Evolutionary conservation across 139 green algal genomes (phyloP), one percentile per base, ranked within the genome.

Genomic region (Chlamydomonas eustigma): DNA sequence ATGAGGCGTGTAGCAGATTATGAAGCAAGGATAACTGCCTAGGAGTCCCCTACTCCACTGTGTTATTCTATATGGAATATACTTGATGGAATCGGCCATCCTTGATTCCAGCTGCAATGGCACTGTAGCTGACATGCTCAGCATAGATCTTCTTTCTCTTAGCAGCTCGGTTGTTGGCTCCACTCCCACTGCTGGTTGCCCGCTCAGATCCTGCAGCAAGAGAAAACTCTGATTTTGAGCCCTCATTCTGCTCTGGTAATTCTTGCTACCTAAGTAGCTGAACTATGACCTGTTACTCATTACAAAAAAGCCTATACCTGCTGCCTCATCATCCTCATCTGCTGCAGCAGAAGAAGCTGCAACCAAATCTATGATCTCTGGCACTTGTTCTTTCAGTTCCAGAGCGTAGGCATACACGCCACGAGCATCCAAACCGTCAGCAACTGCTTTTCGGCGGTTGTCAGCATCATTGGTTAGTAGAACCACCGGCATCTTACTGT

Each of bases 391-490:
- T 4, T 64, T 76, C 30, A 73, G 33, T 75, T 37, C 63, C 8
- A 4, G 33, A 8, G 50, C 71, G 50, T 69, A 77, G 28, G 12
- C 73, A 2, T 50, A 50, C 2, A 52, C 78, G 25, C 44, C 66
- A 18, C 51, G 74, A 1, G 91, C 88, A 1, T 76, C 50, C 3
- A 97, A 18, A 5, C 92, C 90, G 68, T 89, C 75, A 25, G 87
- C 76, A 24, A 32, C 51, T 0, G 92, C 94, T 52, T 88, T 90
- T 25, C 66, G 68, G 8, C 88, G 83, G 87, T 94, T 97, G 77
- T 88, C 93, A 2, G 75, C 88, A 73, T 99, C 95, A 52, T 97
- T 92, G 2, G 90, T 97, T 1, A 99, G 76, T 37, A 98, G 79
- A 0, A 97, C 69, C 39, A 98, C 78, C 3, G 78, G 76, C 83